Percentiles rank a stretch among this genome's conserved stretches.
phyloP scores from a whole-genome alignment of 2,329 filamentous ascomycete genomes.

The Alternaria ventricosa region DNA sequence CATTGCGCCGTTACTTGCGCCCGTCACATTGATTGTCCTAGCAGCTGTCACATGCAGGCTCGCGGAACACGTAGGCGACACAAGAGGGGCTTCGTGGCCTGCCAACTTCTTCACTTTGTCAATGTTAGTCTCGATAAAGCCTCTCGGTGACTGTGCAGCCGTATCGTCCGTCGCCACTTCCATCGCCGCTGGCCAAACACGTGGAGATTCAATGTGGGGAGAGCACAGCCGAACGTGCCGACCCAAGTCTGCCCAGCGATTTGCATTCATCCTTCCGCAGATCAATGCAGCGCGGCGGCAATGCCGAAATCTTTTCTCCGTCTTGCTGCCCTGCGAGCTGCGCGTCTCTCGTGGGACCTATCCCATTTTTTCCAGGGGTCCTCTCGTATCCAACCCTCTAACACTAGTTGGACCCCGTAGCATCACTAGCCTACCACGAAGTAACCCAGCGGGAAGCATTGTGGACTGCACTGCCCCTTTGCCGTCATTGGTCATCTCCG shows the following conservation, averaged over 20 bases:
- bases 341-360: neutral
- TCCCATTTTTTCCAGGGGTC: neutral
- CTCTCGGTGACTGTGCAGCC: neutral
- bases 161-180: neutral
- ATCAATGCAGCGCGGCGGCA: slow-evolving; percentile 13
- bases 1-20: neutral
- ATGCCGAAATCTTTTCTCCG: neutral
- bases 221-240: slow-evolving; percentile 27
- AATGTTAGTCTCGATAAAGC: neutral
- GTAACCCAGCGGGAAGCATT: neutral
- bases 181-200: slow-evolving; percentile 18
- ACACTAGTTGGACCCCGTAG: neutral
- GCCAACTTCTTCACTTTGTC: neutral
- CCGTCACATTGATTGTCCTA: neutral
- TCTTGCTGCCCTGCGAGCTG: slow-evolving; percentile 1
- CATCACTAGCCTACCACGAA: slow-evolving; percentile 1
- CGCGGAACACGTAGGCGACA: slow-evolving; percentile 1
- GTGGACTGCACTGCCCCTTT: neutral
- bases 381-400: neutral
- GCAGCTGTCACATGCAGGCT: neutral
- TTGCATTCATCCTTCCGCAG: slow-evolving; percentile 19
- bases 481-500: neutral
- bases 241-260: slow-evolving; percentile 4
- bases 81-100: neutral
- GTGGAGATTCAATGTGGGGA: slow-evolving; percentile 27